Evolutionary conservation across 2,329 filamentous ascomycete species (phyloP).

Genomic region (Hymenoscyphus scutula): DNA sequence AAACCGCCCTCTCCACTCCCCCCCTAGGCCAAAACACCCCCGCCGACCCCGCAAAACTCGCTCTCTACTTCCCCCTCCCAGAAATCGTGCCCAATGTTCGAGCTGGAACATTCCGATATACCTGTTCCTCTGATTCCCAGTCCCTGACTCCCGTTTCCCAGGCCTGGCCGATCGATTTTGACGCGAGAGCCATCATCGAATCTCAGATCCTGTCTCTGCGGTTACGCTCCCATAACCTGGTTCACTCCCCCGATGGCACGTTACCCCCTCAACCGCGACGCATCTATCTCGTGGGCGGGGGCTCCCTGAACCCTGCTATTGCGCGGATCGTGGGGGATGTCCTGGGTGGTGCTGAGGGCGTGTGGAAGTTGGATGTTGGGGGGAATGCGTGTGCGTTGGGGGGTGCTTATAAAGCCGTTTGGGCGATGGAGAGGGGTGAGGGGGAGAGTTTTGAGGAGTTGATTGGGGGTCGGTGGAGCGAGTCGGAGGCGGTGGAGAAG

Average conservation of each 20-base stretch:
- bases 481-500: constrained; percentile 77
- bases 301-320: constrained; percentile 85
- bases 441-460: constrained; percentile 84
- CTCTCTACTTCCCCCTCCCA: constrained; percentile 90
- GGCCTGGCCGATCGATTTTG: constrained; percentile 60
- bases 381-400: constrained; percentile 94
- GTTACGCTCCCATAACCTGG: constrained; percentile 76
- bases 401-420: constrained; percentile 93
- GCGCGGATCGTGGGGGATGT: constrained; percentile 82
- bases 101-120: constrained; percentile 84
- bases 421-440: constrained; percentile 69
- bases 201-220: constrained; percentile 92
- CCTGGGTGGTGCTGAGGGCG: constrained; percentile 82
- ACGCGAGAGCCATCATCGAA: constrained; percentile 85
- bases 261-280: constrained; percentile 82
- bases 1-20: constrained; percentile 63
- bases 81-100: constrained; percentile 93
- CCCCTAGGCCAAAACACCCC: constrained; percentile 61
- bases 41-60: constrained; percentile 69
- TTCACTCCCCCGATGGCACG: constrained; percentile 50
- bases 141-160: constrained; percentile 51
- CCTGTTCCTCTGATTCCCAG: constrained; percentile 43
- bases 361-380: constrained; percentile 90
- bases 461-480: constrained; percentile 80
- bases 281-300: constrained; percentile 93